A percentile compares a stretch with the other conserved stretches of the same genome.
phyloP scores from a whole-genome alignment of 176 grass and related monocot species.

The Oropetium thomaeum region DNA sequence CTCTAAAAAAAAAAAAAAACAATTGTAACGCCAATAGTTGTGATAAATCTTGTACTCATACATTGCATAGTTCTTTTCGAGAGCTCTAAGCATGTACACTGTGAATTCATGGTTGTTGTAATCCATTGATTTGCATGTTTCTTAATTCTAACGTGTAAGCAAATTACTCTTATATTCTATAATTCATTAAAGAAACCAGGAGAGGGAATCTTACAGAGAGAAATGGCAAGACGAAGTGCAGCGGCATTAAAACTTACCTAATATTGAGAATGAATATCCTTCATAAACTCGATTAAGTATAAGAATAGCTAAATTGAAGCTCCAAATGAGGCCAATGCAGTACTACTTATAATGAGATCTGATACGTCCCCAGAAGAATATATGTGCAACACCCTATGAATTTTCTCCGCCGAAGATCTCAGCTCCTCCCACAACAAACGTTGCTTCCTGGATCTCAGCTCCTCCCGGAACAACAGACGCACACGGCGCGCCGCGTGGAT shows the following conservation, averaged over 20 bases:
- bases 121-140: constrained; percentile 10
- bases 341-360: no score
- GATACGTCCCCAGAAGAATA: no score
- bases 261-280: constrained; percentile 92
- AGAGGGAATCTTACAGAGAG: neutral
- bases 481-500: no score
- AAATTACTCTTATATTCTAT: neutral
- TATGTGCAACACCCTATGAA: no score
- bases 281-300: constrained; percentile 89
- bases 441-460: no score
- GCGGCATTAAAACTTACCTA: constrained; percentile 52
- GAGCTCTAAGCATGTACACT: constrained; percentile 20
- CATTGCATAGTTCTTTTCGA: neutral
- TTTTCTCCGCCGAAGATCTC: no score
- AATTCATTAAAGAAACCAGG: neutral
- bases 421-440: no score
- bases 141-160: neutral
- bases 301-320: constrained; percentile 77
- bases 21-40: neutral
- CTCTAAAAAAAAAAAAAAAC: neutral
- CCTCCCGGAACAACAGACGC: no score
- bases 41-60: neutral
- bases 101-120: neutral
- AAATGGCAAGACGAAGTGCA: constrained; percentile 21
- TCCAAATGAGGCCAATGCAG: constrained; percentile 70